These are phyloP conservation scores for Erigeron canadensis DNA, from an alignment of 129 eudicot species.

Conservation along the genomic window DNA sequence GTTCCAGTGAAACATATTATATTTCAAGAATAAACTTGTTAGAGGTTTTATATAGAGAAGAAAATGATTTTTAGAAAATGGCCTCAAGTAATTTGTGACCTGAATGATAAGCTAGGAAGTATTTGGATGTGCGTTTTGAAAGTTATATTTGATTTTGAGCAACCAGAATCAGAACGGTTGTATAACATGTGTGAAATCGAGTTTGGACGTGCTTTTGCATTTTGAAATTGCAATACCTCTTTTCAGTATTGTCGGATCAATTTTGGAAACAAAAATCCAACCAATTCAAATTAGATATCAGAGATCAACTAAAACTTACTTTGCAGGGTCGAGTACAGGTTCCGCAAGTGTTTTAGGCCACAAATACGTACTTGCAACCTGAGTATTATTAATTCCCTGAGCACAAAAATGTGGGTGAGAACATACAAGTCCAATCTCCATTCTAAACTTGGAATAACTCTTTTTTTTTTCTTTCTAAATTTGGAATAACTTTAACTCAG, in stretches of 20 bases:
- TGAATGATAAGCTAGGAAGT: neutral
- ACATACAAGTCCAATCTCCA: neutral
- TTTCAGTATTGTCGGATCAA: neutral
- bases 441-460: too few relatives aligned
- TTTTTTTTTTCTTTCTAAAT: too few relatives aligned
- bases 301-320: constrained; percentile 42
- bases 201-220: neutral
- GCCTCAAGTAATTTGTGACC: neutral
- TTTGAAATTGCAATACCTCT: too few relatives aligned
- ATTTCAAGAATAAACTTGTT: too few relatives aligned
- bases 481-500: neutral
- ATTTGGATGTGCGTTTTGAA: neutral
- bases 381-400: constrained; percentile 77
- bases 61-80: neutral
- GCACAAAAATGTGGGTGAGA: constrained; percentile 13
- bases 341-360: constrained; percentile 93
- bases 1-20: neutral
- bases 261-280: neutral
- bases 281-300: neutral
- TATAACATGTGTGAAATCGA: too few relatives aligned
- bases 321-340: constrained; percentile 78
- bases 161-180: neutral
- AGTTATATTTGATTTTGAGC: neutral
- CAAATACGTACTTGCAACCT: constrained; percentile 83
- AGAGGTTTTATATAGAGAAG: too few relatives aligned